A percentile compares a stretch with the other conserved stretches of the same genome.
Conservation (phyloP, 75 land plant genomes). For the Ceratopteris richardii region DNA sequence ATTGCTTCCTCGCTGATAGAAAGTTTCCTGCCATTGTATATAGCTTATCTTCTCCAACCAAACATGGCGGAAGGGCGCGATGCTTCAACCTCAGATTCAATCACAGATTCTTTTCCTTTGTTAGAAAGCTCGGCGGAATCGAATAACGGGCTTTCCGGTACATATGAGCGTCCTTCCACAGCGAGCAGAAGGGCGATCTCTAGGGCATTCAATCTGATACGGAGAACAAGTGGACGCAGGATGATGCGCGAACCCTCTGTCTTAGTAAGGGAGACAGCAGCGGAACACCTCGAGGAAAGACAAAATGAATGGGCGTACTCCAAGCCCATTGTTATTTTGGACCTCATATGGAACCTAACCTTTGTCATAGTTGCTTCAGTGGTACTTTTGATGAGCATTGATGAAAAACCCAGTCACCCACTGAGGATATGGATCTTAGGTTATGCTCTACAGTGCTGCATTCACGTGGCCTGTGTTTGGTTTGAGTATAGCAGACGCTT, state of each 20-base stretch:
- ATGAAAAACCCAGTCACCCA: constrained; percentile 51
- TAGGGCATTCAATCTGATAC: too few relatives aligned
- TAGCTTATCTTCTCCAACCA: too few relatives aligned
- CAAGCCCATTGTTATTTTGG: constrained; percentile 75
- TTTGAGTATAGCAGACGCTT: constrained; percentile 40
- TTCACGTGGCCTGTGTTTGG: constrained; percentile 82
- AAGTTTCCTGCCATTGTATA: too few relatives aligned
- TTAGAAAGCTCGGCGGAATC: too few relatives aligned
- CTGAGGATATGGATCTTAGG: constrained; percentile 76
- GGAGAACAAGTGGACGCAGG: constrained; percentile 61
- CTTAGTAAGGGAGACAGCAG: constrained; percentile 76
- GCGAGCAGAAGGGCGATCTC: too few relatives aligned
- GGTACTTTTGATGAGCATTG: constrained; percentile 45
- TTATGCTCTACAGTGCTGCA: constrained; percentile 62
- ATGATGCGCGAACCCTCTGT: constrained; percentile 85
- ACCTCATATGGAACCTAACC: constrained; percentile 77
- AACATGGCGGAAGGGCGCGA: too few relatives aligned
- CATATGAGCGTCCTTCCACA: too few relatives aligned
- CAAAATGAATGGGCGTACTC: constrained; percentile 96
- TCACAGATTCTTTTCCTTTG: too few relatives aligned
- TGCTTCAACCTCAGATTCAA: too few relatives aligned
- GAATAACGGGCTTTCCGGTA: too few relatives aligned
- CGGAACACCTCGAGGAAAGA: constrained; percentile 93
- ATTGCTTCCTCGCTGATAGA: too few relatives aligned
- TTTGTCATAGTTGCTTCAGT: constrained; percentile 52